Conservation (phyloP, 129 eudicot species). For the Arctium minus region DNA sequence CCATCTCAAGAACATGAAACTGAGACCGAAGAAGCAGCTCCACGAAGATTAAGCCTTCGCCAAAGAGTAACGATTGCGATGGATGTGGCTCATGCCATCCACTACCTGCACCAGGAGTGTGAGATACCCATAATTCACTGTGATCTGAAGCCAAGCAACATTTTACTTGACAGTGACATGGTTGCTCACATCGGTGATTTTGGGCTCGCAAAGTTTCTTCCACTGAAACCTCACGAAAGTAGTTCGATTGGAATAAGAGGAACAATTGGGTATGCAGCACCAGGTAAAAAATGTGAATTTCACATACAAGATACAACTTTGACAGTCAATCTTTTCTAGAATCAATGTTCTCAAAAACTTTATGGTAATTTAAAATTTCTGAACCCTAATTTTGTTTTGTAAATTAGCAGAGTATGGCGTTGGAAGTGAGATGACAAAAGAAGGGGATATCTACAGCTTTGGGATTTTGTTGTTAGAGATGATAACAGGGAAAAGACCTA, state of each 20-base stretch:
- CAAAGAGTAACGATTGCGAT: constrained; percentile 27
- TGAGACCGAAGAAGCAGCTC: background rate
- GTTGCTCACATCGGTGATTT: constrained; percentile 36
- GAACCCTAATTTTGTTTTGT: too few relatives aligned
- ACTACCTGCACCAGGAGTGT: constrained; percentile 29
- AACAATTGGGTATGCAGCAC: constrained; percentile 42
- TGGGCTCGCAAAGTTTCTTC: constrained; percentile 36
- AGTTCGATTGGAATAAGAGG: constrained; percentile 45
- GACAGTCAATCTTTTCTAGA: too few relatives aligned
- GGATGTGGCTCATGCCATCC: constrained; percentile 31
- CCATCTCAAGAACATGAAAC: constrained; percentile 12
- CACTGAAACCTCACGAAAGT: constrained; percentile 28
- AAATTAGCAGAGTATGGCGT: too few relatives aligned
- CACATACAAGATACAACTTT: too few relatives aligned
- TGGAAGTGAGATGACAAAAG: too few relatives aligned
- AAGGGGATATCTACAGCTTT: too few relatives aligned
- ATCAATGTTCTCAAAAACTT: too few relatives aligned
- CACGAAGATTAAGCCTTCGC: constrained; percentile 6
- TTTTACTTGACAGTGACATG: constrained; percentile 37
- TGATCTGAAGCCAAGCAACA: constrained; percentile 38
- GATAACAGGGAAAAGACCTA: too few relatives aligned
- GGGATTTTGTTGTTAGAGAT: too few relatives aligned
- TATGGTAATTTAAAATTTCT: too few relatives aligned
- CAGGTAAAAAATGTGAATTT: constrained; percentile 34
- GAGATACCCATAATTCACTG: constrained; percentile 30